Conservation (phyloP, 495 filamentous ascomycete genomes). For the Astrothelium macrocarpum region DNA sequence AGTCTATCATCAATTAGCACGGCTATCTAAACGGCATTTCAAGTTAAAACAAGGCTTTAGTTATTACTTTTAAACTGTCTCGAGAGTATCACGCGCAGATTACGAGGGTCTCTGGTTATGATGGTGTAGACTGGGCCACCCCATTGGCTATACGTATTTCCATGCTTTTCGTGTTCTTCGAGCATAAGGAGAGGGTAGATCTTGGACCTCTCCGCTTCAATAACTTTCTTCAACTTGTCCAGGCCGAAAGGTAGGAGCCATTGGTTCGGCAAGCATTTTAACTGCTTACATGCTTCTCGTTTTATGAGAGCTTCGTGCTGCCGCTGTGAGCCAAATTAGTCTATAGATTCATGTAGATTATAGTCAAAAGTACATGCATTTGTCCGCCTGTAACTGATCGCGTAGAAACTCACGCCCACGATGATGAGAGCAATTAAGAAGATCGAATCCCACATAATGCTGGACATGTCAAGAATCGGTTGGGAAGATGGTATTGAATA, state of each 20-base stretch:
- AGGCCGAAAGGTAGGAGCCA: not conserved
- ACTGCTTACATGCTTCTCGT: not conserved
- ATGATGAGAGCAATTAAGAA: no score
- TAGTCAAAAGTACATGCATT: no score
- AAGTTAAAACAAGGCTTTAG: not conserved
- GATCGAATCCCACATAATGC: no score
- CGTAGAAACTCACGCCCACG: no score
- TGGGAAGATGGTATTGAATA: no score
- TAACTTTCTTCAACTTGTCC: not conserved
- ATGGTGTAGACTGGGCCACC: not conserved
- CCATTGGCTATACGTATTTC: not conserved
- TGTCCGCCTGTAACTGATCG: no score
- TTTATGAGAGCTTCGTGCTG: not conserved
- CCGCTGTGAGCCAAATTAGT: not conserved
- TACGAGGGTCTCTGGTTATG: not conserved
- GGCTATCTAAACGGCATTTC: not conserved
- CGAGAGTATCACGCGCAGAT: not conserved
- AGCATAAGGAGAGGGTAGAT: not conserved
- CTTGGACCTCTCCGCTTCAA: not conserved
- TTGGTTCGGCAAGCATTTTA: not conserved
- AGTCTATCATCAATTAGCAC: not conserved
- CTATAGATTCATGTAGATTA: no score
- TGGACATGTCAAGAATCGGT: no score
- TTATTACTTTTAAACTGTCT: not conserved
- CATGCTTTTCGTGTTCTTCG: not conserved